Evolutionary conservation across 2,329 filamentous ascomycete genomes (phyloP).

Genomic region (Helotiales sp.): DNA sequence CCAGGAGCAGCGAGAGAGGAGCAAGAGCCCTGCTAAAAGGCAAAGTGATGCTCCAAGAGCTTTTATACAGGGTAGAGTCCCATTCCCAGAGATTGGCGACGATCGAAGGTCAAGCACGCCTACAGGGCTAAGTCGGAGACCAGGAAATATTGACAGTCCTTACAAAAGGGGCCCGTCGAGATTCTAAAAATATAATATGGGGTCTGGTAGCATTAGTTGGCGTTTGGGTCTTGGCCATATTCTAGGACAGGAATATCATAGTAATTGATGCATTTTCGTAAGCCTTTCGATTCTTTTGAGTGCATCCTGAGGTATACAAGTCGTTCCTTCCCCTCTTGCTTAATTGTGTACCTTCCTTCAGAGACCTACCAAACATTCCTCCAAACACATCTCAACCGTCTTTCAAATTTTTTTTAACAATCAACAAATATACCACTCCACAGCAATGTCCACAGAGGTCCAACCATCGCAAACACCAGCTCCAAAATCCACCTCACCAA

Average conservation of each 20-base stretch:
- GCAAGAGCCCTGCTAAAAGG: conserved; percentile 39
- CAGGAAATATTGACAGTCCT: conserved; percentile 33
- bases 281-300: background rate
- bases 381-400: background rate
- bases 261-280: conserved; percentile 22
- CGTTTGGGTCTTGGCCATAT: conserved; percentile 1
- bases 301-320: background rate
- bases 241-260: conserved; percentile 8
- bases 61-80: conserved; percentile 11
- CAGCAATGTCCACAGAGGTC: conserved; percentile 19
- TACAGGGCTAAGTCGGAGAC: conserved; percentile 21
- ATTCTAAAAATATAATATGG: conserved; percentile 26
- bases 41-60: conserved; percentile 27
- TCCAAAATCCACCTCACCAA: background rate
- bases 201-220: conserved; percentile 12
- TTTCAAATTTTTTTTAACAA: background rate
- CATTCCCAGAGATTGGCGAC: conserved; percentile 26
- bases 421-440: conserved; percentile 3
- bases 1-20: conserved; percentile 38
- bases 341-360: background rate
- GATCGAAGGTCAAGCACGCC: conserved; percentile 36
- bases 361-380: background rate
- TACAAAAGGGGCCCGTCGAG: conserved; percentile 38
- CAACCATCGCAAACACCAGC: conserved; percentile 12
- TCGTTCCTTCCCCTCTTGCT: background rate